Evolutionary conservation across 768 basidiomycete species (phyloP), one percentile per base, ranked within the genome.

Genomic region (Phylloporus sp.): DNA sequence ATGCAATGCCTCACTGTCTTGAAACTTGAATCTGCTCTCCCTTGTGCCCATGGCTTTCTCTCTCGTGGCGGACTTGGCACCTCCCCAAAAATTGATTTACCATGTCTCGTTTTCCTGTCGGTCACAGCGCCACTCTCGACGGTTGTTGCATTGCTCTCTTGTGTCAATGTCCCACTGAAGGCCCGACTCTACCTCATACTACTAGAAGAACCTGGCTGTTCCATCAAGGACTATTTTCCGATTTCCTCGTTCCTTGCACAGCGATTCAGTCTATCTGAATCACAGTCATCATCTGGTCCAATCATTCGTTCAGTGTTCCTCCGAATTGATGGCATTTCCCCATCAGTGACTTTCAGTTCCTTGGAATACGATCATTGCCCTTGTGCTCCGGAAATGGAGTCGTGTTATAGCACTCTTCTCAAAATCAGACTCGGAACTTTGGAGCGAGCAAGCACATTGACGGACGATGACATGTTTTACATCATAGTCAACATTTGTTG

Each of bases 1-100:
- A 72, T 72, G 70, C 71, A 69, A 10, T n/a, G 50, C 28, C 59
- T 76, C 7, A 63, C 62, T 36, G 52, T 54, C 11, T 64, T 76
- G 3, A 59, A 69, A 45, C 59, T 76, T 12, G 58, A 66, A 11
- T 31, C 65, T 46, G 59, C 61, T 12, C 59, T 73, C 4, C 62
- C 69, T 6, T 53, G 24, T 15, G 20, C 43, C 2, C 6, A 4
- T 3, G 9, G 6, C 2, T n/a, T 36, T 34, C 40, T 35, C n/a
- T 22, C 45, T 5, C 28, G 18, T 18, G 0, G 9, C 0, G 8
- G 2, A 2, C 45, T 11, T 23, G 3, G 40, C 12, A 9, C 20
- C 26, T 40, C 27, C 27, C 38, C 22, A 22, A 41, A 29, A 29
- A 8, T 29, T 12, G 12, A 29, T 29, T 29, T 29, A 29, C 28